These are phyloP conservation scores for Bipolaris sorokiniana DNA, from an alignment of 2,329 filamentous ascomycete species.

Conservation along the genomic window DNA sequence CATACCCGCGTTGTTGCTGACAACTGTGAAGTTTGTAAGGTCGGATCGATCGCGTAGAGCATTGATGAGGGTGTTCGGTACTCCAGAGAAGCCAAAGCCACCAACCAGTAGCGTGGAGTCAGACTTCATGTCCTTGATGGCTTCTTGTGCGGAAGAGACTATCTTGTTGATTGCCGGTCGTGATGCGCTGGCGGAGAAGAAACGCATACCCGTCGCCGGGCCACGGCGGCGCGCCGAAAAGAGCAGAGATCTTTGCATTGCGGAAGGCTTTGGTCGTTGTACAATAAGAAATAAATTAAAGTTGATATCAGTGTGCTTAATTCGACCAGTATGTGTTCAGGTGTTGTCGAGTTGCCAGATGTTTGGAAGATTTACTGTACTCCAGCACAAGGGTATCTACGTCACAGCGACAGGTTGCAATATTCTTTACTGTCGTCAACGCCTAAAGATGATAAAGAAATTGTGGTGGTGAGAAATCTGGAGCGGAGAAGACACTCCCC, in stretches of 20 bases:
- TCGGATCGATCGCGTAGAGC: conserved; percentile 46
- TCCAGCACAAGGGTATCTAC: conserved; percentile 10
- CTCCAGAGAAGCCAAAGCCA: conserved; percentile 49
- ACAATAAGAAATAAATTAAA: background rate
- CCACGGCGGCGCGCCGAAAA: conserved; percentile 43
- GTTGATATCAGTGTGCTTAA: background rate
- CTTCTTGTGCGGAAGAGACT: conserved; percentile 47
- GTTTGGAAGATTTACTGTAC: background rate
- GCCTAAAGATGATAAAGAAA: conserved; percentile 3
- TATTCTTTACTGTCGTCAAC: conserved; percentile 25
- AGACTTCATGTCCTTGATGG: conserved; percentile 49
- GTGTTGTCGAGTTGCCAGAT: background rate
- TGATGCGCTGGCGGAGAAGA: conserved; percentile 42
- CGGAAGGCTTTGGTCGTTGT: conserved; percentile 10
- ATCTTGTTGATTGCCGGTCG: conserved; percentile 50
- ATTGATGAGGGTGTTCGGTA: conserved; percentile 50
- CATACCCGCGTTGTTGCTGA: conserved; percentile 81
- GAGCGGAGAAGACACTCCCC: conserved; percentile 38
- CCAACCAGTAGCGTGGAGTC: conserved; percentile 47
- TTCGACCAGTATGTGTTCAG: too few species aligned
- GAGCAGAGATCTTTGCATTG: conserved; percentile 45
- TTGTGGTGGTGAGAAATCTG: conserved; percentile 25
- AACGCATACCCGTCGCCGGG: conserved; percentile 36
- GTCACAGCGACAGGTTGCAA: conserved; percentile 7
- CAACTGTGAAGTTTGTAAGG: conserved; percentile 65